Percentiles rank a stretch among this genome's conserved stretches.
Conservation (phyloP, 2,329 filamentous ascomycete genomes). For the Colletotrichum zoysiae region DNA sequence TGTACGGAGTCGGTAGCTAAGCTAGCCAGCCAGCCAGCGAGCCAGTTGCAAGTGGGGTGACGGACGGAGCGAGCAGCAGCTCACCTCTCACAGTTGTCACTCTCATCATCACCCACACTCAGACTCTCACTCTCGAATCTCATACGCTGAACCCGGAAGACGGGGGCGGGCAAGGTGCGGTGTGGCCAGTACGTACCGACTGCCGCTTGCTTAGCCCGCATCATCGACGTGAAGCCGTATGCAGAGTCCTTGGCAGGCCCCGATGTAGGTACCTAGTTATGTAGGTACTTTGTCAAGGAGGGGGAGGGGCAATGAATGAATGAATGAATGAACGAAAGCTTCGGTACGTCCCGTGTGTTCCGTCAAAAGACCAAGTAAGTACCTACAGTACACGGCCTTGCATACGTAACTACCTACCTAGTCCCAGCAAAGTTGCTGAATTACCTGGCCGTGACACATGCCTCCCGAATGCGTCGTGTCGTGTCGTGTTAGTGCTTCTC, state of each 20-base stretch:
- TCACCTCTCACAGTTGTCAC: not conserved
- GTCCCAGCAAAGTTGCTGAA: not conserved
- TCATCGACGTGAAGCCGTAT: conserved; percentile 8
- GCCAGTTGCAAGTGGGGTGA: not conserved
- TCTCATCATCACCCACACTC: no score
- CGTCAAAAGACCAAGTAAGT: not conserved
- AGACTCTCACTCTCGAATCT: no score
- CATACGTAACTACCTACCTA: no score
- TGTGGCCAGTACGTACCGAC: conserved; percentile 1
- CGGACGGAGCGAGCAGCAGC: no score
- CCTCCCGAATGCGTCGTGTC: not conserved
- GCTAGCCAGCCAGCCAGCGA: not conserved
- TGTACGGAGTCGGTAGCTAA: not conserved
- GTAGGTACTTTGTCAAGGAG: not conserved
- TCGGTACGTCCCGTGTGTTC: not conserved
- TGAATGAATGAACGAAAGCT: not conserved
- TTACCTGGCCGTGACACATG: not conserved
- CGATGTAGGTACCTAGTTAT: not conserved
- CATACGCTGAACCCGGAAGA: not conserved
- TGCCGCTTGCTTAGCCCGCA: not conserved
- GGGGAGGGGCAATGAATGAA: not conserved
- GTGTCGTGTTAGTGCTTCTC: not conserved
- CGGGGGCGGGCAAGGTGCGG: conserved; percentile 5
- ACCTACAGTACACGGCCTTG: no score
- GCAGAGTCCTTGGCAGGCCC: conserved; percentile 14